Evolutionary conservation across 768 basidiomycete species (phyloP), one percentile per base, ranked within the genome.

Genomic region (Amanita phalloides): DNA sequence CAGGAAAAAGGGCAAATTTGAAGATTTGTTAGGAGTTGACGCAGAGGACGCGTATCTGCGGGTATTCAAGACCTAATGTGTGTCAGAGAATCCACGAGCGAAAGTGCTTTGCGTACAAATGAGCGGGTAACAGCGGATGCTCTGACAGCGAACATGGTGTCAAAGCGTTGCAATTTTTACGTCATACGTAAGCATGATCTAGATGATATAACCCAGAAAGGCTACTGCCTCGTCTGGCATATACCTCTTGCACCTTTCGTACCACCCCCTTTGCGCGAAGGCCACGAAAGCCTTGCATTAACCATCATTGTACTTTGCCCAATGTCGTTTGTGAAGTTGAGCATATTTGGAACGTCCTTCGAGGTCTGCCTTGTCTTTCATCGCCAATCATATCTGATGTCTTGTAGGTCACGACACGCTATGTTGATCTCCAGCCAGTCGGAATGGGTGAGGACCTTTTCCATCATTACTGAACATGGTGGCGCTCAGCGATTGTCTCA

Each of bases 391-490:
- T 48, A 55, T 53, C 33, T 45, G 42, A 58, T 60, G 60, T 45
- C 45, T 36, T 62, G 38, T 65, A 96, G 88, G 94, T 97, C 53
- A 96, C 94, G 21, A 97, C 93, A 53, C 82, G 96, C 62, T 99
- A 99, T 88, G 87, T 96, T 66, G 96, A 99, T 73, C 84, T 99
- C 9, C 95, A 98, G 63, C 95, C 95, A 26, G 95, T 98, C 42
- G 96, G 95, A 66, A 98, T 98, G 95, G 95, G 95, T 90, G 55
- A 68, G 86, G 68, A 43, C 50, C 37, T 25, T 48, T 45, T 49
- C 51, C 57, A 44, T 39, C 44, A 35, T 39, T 50, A 43, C 25
- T 44, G 39, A 26, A 32, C 41, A 43, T 20, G 45, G 51, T 37
- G 20, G 14, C 47, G 39, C 61, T 65, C 57, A 30, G 44, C 54